These are phyloP conservation scores for Boletus reticulatus DNA, from an alignment of 768 basidiomycete species.

Conservation along the genomic window DNA sequence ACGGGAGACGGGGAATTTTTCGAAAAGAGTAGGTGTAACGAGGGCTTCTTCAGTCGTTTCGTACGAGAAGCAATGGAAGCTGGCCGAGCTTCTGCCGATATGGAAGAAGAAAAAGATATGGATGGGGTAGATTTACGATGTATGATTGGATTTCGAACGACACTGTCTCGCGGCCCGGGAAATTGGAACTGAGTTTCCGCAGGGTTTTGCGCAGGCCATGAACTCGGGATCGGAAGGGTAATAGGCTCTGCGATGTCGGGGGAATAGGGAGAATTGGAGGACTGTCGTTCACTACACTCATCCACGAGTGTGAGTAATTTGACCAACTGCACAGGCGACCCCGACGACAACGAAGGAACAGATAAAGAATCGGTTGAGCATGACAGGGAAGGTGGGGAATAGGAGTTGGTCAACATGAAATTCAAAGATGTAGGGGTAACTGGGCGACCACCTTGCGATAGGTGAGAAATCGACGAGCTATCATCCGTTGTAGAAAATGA, in stretches of 20 bases:
- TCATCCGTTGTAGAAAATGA: constrained; percentile 30
- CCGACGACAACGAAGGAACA: constrained; percentile 53
- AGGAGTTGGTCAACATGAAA: constrained; percentile 25
- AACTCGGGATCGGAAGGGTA: constrained; percentile 26
- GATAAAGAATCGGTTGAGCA: constrained; percentile 61
- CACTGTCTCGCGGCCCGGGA: constrained; percentile 37
- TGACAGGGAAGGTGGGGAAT: constrained; percentile 48
- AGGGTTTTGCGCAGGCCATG: constrained; percentile 13
- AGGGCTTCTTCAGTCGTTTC: constrained; percentile 59
- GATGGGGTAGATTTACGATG: constrained; percentile 38
- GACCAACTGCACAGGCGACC: constrained; percentile 26
- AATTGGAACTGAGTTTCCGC: constrained; percentile 42
- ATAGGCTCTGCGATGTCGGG: constrained; percentile 32
- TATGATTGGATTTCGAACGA: constrained; percentile 29
- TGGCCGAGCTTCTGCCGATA: constrained; percentile 35
- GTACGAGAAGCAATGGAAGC: constrained; percentile 33
- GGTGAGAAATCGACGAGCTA: constrained; percentile 33
- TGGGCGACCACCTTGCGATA: constrained; percentile 30
- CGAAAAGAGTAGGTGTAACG: constrained; percentile 64
- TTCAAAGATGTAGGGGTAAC: constrained; percentile 35
- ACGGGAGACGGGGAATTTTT: constrained; percentile 58
- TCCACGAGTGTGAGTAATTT: constrained; percentile 40
- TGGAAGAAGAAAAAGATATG: constrained; percentile 32
- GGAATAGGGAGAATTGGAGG: constrained; percentile 24
- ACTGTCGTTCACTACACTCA: constrained; percentile 26